Percentiles rank a stretch among this genome's conserved stretches.
Conservation (phyloP, 2,329 filamentous ascomycete species). For the Drechslerella coelobrocha region DNA sequence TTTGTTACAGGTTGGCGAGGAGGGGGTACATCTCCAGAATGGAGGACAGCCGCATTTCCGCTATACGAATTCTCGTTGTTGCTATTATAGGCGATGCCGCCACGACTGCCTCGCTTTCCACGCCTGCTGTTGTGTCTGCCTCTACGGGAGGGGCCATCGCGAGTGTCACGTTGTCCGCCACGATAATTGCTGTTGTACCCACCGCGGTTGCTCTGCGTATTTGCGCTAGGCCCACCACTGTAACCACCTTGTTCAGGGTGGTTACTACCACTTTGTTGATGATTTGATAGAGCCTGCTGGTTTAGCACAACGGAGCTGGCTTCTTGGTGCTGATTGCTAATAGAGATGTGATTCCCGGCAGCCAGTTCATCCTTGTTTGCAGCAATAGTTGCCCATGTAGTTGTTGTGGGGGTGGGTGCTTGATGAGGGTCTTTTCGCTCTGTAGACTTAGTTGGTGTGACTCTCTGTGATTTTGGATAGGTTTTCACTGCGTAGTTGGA, state of each 20-base stretch:
- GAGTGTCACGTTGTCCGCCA: neutral
- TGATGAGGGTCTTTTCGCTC: neutral
- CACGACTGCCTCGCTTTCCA: neutral
- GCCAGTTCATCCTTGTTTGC: neutral
- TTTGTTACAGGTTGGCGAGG: too few species aligned
- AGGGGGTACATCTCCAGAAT: too few species aligned
- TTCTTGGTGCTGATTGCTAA: neutral
- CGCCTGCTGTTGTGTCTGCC: neutral
- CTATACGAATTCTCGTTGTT: slow-evolving; percentile 1
- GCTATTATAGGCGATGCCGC: neutral
- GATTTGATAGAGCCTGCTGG: neutral
- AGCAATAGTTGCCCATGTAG: slow-evolving; percentile 31
- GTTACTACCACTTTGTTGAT: slow-evolving; percentile 5
- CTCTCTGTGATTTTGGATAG: neutral
- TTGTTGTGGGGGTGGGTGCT: neutral
- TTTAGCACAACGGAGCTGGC: neutral
- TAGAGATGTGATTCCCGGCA: neutral
- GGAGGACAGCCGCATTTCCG: too few species aligned
- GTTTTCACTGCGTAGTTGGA: neutral
- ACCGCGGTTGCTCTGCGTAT: slow-evolving; percentile 12
- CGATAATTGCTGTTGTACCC: neutral
- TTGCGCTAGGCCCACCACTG: slow-evolving; percentile 12
- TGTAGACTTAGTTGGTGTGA: neutral
- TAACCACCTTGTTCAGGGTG: slow-evolving; percentile 16
- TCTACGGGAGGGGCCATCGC: too few species aligned